Evolutionary conservation across 768 basidiomycete genomes (phyloP).

Genomic region (Tricholoma flavovirens): DNA sequence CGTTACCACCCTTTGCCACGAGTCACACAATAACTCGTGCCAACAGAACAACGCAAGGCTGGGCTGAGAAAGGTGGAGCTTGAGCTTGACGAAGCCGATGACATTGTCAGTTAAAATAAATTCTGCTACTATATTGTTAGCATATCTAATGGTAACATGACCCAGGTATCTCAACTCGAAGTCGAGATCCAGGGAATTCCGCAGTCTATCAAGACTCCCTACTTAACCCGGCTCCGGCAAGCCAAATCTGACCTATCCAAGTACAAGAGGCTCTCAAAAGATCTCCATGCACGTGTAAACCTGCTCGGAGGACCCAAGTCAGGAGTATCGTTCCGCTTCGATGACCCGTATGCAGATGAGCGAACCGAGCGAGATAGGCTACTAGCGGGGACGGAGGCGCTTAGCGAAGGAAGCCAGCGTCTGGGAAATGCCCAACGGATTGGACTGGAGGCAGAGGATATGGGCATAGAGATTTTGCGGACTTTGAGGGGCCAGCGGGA

Average conservation of each 20-base stretch:
- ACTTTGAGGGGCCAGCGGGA: slow-evolving; percentile 80
- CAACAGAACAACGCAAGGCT: slow-evolving; percentile 73
- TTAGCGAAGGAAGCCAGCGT: slow-evolving; percentile 71
- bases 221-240: slow-evolving; percentile 58
- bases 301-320: slow-evolving; percentile 33
- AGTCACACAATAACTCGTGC: neutral
- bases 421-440: slow-evolving; percentile 76
- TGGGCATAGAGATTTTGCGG: slow-evolving; percentile 83
- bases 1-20: slow-evolving; percentile 13
- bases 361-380: slow-evolving; percentile 65
- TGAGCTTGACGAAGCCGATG: slow-evolving; percentile 91
- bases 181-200: slow-evolving; percentile 91
- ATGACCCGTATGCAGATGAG: slow-evolving; percentile 64
- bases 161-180: slow-evolving; percentile 89
- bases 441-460: slow-evolving; percentile 89
- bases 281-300: slow-evolving; percentile 66
- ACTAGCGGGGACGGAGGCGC: slow-evolving; percentile 60
- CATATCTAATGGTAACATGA: neutral
- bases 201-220: slow-evolving; percentile 67
- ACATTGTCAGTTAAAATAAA: slow-evolving; percentile 56
- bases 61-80: slow-evolving; percentile 76
- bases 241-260: slow-evolving; percentile 67
- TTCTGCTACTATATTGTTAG: neutral
- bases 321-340: slow-evolving; percentile 31
- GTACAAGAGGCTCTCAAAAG: slow-evolving; percentile 75